Evolutionary conservation across 2,329 filamentous ascomycete species (phyloP), one percentile per base, ranked within the genome.

Genomic region (Thielaviopsis musarum): DNA sequence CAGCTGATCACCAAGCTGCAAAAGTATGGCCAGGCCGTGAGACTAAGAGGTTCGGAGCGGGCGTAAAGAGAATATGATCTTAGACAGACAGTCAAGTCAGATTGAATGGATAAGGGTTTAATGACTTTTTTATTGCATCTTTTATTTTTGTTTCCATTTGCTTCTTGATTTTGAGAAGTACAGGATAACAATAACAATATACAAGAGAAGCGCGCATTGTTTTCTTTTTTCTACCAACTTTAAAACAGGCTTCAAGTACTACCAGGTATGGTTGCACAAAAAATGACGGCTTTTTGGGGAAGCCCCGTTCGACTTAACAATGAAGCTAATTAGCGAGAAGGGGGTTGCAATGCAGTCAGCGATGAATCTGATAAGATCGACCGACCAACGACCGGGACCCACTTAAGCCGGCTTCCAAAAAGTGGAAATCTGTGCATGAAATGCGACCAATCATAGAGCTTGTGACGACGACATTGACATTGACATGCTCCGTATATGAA

Each of bases 1-100:
- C 88, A 95, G 73, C 79, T 98, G 64, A 97, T 98, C 70, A 98
- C 93, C 61, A 98, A 98, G 79, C 77, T 98, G 66, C 93, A 98
- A 75, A 98, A 98, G 79, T 98, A 98, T 72, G 93, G 93, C 52
- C 93, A 98, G 74, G 87, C 93, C 2, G 93, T 98, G 64, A 82
- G 93, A 69, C 77, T 98, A 73, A 83, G 93, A 67, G 93, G 93
- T 49, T 97, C 91, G 69, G 93, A 98, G 78, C 82, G 93, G 67
- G 89, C 88, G 67, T 95, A 77, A 67, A 64, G 15, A 51, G 26
- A 17, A 54, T 34, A 21, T 12, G 7, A 38, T 4, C 52, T 4
- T 19, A 56, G 34, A 45, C 21, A 38, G 19, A 6, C 24, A n/a
- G 38, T 21, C 22, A 48, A 45, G 34, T 17, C 26, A 55, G 17